phyloP scores from a whole-genome alignment of 805 yeast species.

The Candida sanyiensis region DNA sequence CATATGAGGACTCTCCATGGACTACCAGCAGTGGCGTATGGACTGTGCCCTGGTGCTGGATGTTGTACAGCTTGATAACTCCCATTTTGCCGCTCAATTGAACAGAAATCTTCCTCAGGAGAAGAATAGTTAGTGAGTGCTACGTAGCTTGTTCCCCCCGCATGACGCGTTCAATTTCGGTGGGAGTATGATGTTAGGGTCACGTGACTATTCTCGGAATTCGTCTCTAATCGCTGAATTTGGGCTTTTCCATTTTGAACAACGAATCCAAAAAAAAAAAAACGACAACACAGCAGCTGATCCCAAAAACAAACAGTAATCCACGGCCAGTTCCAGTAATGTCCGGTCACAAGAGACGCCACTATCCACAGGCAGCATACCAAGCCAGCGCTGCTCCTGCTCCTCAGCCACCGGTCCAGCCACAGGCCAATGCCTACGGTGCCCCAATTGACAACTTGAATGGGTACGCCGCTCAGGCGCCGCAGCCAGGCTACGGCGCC shows the following conservation, averaged over 20 bases:
- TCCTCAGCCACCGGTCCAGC: slow-evolving; percentile 8
- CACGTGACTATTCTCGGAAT: slow-evolving; percentile 1
- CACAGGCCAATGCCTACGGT: slow-evolving; percentile 5
- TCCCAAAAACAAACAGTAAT: background rate
- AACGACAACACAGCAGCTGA: background rate
- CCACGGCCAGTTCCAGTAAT: slow-evolving; percentile 7
- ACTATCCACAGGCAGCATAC: slow-evolving; percentile 29
- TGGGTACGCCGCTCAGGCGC: slow-evolving; percentile 12
- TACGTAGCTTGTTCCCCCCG: no score
- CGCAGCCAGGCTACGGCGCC: slow-evolving; percentile 11
- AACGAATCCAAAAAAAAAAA: slow-evolving; percentile 7
- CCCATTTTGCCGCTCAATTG: no score
- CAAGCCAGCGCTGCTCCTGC: slow-evolving; percentile 13
- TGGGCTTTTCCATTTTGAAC: slow-evolving; percentile 2
- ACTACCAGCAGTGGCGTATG: slow-evolving; percentile 45
- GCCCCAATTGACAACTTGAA: slow-evolving; percentile 11
- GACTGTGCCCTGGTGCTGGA: slow-evolving; percentile 30
- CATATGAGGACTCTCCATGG: slow-evolving; percentile 39
- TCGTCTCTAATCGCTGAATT: no score
- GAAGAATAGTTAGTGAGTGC: no score
- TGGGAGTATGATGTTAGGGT: background rate
- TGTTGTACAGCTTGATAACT: slow-evolving; percentile 26
- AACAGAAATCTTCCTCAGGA: no score
- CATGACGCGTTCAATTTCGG: no score
- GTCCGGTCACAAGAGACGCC: slow-evolving; percentile 28